Evolutionary conservation across 192 early-diverging fungal species (phyloP).

Genomic region (Spinellus fusiger): DNA sequence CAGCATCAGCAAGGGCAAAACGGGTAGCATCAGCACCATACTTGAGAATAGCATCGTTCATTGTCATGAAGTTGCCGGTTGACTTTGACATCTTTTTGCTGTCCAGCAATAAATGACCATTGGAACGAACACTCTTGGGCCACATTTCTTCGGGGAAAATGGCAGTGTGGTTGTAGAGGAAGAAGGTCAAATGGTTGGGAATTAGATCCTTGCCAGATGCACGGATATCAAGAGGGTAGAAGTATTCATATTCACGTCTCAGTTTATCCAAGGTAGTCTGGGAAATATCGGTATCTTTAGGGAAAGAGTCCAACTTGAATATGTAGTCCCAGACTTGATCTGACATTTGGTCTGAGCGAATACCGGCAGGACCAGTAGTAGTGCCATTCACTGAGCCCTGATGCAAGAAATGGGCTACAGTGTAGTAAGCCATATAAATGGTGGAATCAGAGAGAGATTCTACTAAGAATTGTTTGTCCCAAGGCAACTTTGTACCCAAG

Average conservation of each 20-base stretch:
- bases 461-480: slow-evolving; percentile 89
- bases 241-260: slow-evolving; percentile 92
- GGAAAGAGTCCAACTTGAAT: slow-evolving; percentile 59
- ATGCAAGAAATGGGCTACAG: slow-evolving; percentile 89
- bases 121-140: slow-evolving; percentile 81
- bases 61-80: slow-evolving; percentile 92
- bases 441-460: slow-evolving; percentile 98
- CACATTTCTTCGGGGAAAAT: slow-evolving; percentile 89
- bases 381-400: slow-evolving; percentile 80
- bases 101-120: slow-evolving; percentile 95
- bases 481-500: slow-evolving; percentile 87
- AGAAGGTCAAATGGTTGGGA: slow-evolving; percentile 96
- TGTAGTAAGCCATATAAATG: slow-evolving; percentile 99
- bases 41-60: slow-evolving; percentile 68
- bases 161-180: slow-evolving; percentile 93
- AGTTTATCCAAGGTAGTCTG: slow-evolving; percentile 67
- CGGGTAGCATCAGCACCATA: slow-evolving; percentile 97
- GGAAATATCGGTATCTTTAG: slow-evolving; percentile 55
- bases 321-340: slow-evolving; percentile 92
- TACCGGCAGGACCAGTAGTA: slow-evolving; percentile 65
- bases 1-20: slow-evolving; percentile 92
- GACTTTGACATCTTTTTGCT: slow-evolving; percentile 97
- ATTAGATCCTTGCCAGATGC: slow-evolving; percentile 96
- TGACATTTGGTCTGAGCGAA: slow-evolving; percentile 83
- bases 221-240: slow-evolving; percentile 96